These are phyloP conservation scores for Daldinia sp. DNA, from an alignment of 2,329 filamentous ascomycete genomes.

Conservation along the genomic window DNA sequence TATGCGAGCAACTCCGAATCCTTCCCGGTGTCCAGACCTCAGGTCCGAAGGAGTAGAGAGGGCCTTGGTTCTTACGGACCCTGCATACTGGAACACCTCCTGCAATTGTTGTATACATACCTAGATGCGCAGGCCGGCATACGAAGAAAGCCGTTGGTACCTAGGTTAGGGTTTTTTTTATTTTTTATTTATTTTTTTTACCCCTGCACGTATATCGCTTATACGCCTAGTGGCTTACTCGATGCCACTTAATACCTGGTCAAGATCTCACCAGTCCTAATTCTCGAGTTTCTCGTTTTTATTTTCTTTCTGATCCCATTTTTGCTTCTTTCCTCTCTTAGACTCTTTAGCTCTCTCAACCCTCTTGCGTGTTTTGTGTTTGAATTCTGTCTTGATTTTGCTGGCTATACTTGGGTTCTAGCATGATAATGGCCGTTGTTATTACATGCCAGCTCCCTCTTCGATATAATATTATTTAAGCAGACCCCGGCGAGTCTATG, in stretches of 20 bases:
- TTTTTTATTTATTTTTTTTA: too few relatives aligned
- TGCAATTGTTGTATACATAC: slow-evolving; percentile 1
- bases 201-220: slow-evolving; percentile 9
- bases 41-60: slow-evolving; percentile 4
- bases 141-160: background rate
- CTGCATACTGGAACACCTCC: background rate
- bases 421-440: slow-evolving; percentile 11
- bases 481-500: slow-evolving; percentile 1
- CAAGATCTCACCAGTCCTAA: slow-evolving; percentile 22
- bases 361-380: background rate
- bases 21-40: slow-evolving; percentile 17
- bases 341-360: background rate
- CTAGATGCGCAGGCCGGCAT: background rate
- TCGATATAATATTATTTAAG: slow-evolving; percentile 7
- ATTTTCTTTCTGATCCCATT: background rate
- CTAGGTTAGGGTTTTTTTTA: slow-evolving; percentile 16
- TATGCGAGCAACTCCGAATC: slow-evolving; percentile 16
- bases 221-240: slow-evolving; percentile 15
- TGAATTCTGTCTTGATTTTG: background rate
- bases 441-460: slow-evolving; percentile 12
- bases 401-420: background rate
- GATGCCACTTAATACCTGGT: slow-evolving; percentile 14
- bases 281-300: slow-evolving; percentile 10
- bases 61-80: background rate
- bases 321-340: background rate